These are phyloP conservation scores for Ailanthus altissimus DNA, from an alignment of 345 rosid genomes.

Conservation along the genomic window DNA sequence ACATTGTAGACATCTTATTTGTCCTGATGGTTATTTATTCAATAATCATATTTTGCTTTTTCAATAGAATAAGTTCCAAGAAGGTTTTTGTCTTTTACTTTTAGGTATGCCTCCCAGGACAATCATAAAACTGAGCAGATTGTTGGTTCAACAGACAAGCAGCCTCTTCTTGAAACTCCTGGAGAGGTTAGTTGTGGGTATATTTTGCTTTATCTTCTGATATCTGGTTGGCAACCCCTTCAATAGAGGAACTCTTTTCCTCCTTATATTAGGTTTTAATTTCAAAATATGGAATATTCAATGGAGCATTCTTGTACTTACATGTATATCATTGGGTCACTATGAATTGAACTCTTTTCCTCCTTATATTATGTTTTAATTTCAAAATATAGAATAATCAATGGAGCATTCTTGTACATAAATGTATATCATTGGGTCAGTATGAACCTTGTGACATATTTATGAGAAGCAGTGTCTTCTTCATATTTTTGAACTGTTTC, in stretches of 20 bases:
- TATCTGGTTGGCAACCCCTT: neutral
- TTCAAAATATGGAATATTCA: neutral
- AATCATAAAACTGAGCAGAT: constrained; percentile 58
- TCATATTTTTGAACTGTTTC: constrained; percentile 4
- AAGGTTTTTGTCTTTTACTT: constrained; percentile 5
- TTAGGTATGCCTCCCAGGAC: constrained; percentile 59
- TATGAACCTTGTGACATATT: neutral
- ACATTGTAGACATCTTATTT: constrained; percentile 4
- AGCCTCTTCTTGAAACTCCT: constrained; percentile 89
- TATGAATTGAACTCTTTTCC: neutral
- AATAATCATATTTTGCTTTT: constrained; percentile 2
- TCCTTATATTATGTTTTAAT: neutral
- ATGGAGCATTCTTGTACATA: neutral
- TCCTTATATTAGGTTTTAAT: neutral
- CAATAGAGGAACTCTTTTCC: too few relatives aligned
- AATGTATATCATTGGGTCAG: neutral
- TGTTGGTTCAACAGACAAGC: constrained; percentile 75
- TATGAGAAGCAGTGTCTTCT: neutral
- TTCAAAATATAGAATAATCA: neutral
- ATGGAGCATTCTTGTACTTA: neutral
- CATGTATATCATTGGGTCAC: neutral
- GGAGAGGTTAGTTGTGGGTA: constrained; percentile 61
- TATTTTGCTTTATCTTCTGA: neutral
- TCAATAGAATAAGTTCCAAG: constrained; percentile 11
- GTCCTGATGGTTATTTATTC: constrained; percentile 5